phyloP scores from a whole-genome alignment of 345 rosid species.

The Moricandia moricandioides region DNA sequence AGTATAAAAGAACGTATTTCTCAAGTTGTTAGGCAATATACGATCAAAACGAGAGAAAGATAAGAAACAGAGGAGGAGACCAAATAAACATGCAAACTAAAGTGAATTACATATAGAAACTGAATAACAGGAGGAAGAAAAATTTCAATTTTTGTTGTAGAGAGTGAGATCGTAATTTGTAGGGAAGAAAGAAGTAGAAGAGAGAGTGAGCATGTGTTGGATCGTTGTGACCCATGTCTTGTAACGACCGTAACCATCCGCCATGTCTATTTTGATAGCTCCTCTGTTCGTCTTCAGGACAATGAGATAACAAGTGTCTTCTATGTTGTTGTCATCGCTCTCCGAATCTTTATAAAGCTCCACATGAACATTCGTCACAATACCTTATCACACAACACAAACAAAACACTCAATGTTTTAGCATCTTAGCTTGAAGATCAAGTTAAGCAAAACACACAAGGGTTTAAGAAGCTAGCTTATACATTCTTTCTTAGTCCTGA shows the following conservation, averaged over 20 bases:
- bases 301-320: conserved; percentile 61
- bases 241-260: no score
- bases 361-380: conserved; percentile 64
- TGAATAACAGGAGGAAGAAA: not conserved
- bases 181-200: conserved; percentile 53
- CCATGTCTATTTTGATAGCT: conserved; percentile 74
- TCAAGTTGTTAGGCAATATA: conserved; percentile 14
- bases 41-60: conserved; percentile 2
- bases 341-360: conserved; percentile 61
- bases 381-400: conserved; percentile 43
- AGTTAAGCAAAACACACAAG: no score
- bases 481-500: conserved; percentile 73
- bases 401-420: not conserved
- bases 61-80: not conserved
- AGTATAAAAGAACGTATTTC: conserved; percentile 27
- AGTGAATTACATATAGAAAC: conserved; percentile 12
- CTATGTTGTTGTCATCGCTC: conserved; percentile 37
- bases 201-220: conserved; percentile 71
- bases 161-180: conserved; percentile 51
- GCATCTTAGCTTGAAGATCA: not conserved
- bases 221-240: no score
- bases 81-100: not conserved
- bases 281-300: conserved; percentile 53
- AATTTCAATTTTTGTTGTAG: conserved; percentile 34
- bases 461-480: not conserved